Conservation (phyloP, 345 rosid genomes). For the Moringa oleifera region DNA sequence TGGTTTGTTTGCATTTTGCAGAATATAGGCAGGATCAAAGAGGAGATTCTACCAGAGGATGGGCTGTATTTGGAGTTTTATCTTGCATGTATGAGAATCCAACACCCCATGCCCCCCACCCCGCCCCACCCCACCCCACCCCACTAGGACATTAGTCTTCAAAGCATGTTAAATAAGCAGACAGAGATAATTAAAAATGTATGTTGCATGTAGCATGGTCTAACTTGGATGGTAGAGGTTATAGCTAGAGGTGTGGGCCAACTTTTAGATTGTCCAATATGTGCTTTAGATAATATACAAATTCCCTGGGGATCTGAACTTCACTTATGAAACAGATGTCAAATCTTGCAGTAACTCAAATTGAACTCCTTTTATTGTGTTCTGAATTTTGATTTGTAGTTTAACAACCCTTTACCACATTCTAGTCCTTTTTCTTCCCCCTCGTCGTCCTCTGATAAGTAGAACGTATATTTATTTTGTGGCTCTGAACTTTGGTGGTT, state of each 20-base stretch:
- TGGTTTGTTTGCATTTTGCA: constrained; percentile 30
- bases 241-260: not conserved
- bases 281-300: no score
- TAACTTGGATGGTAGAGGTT: not conserved
- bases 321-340: no score
- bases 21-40: constrained; percentile 52
- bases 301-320: no score
- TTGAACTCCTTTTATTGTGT: not conserved
- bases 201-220: not conserved
- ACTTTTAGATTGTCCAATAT: not conserved
- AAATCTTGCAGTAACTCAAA: not conserved
- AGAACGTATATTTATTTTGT: no score
- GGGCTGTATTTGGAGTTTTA: constrained; percentile 85
- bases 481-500: constrained; percentile 12
- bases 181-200: no score
- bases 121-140: no score
- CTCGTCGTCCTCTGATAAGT: no score
- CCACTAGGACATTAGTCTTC: no score
- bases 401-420: not conserved
- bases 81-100: constrained; percentile 75
- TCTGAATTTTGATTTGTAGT: not conserved
- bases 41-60: constrained; percentile 66
- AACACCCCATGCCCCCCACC: no score
- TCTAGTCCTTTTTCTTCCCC: not conserved
- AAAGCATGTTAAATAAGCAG: no score